Evolutionary conservation across 2,329 filamentous ascomycete genomes (phyloP), one percentile per base, ranked within the genome.

Genomic region (Calcarisporium arbuscula): DNA sequence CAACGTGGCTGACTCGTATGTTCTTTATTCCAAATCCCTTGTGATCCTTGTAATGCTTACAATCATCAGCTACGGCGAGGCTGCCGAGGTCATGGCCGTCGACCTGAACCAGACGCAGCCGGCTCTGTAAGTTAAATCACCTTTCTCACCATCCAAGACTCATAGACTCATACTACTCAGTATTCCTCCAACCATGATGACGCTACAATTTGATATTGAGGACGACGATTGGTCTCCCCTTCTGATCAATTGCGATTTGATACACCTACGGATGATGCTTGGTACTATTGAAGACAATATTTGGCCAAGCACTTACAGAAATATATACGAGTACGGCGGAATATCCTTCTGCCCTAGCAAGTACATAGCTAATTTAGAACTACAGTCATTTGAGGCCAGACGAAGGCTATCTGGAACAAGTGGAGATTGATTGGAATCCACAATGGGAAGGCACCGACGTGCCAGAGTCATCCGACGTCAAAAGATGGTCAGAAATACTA

Each of bases 401-500:
- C 2, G 71, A 66, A 26, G 90, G 89, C 35, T 74, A 72, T 53
- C 71, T 95, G 36, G 89, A 96, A 59, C 87, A 94, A 47, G 76
- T 94, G 30, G 90, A 96, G 56, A 82, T 96, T 35, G 87, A 96
- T 58, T 85, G 85, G 58, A 67, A 74, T 30, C 86, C 87, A 14
- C 77, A 77, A 33, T 83, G 78, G 51, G 81, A 87, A 43, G 77
- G 85, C 47, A 70, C 72, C 22, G 75, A 76, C 1, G 60, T 84
- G 11, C 68, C 74, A 9, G 45, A 60, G 5, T 61, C 75, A 23
- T 77, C 80, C 7, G 64, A 70, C 19, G 62, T 90, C 12, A 59
- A 66, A 28, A 63, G 75, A 47, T 95, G 88, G 88, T 82, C 81
- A 42, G 61, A 74, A 18, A 74, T 75, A 38, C 64, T 94, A 37